Evolutionary conservation across 2,329 filamentous ascomycete species (phyloP).

Genomic region (Neofusicoccum umdonicola): DNA sequence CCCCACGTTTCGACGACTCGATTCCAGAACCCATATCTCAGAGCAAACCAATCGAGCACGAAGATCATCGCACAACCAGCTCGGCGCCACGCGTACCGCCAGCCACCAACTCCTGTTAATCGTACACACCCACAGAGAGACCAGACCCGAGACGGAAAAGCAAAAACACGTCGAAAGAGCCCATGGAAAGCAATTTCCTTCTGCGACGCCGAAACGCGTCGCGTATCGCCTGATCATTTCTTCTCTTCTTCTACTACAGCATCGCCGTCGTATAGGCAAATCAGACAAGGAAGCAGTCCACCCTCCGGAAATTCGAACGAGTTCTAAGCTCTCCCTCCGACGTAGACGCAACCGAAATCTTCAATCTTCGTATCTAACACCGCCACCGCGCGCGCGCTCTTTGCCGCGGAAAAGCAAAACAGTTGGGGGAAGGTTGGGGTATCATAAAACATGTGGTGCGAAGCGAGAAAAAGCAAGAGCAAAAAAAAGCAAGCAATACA

Average conservation of each 20-base stretch:
- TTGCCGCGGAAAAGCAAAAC: not conserved
- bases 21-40: too few relatives aligned
- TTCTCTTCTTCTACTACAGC: not conserved
- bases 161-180: not conserved
- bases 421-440: not conserved
- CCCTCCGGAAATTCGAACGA: not conserved
- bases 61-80: not conserved
- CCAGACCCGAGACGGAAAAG: not conserved
- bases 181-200: not conserved
- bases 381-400: not conserved
- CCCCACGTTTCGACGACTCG: too few relatives aligned
- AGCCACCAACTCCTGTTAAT: not conserved
- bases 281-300: not conserved
- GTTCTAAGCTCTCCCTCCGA: not conserved
- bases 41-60: not conserved
- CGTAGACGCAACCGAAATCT: not conserved
- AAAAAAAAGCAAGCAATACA: not conserved
- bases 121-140: not conserved
- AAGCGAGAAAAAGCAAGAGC: not conserved
- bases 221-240: not conserved
- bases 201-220: not conserved
- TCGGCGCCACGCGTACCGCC: not conserved
- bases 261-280: not conserved
- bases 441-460: constrained; percentile 7
- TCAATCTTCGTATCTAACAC: not conserved